Percentiles rank a stretch among this genome's conserved stretches.
These are phyloP conservation scores for Ascoidea asiatica DNA, from an alignment of 805 yeast genomes.

Conservation along the genomic window DNA sequence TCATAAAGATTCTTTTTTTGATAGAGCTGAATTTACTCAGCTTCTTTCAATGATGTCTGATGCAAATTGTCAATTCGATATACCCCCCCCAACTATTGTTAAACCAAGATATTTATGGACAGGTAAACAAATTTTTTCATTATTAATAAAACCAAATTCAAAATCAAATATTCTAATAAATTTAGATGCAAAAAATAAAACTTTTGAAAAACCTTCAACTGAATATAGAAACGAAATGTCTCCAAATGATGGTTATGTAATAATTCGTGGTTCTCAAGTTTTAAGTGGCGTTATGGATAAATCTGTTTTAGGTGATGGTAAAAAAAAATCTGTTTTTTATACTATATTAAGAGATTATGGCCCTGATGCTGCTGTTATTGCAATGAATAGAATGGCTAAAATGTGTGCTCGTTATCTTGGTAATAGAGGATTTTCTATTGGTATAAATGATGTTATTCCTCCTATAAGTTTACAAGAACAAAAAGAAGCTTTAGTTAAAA, in stretches of 20 bases:
- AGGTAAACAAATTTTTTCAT: slow-evolving; percentile 88
- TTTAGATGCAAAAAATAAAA: slow-evolving; percentile 88
- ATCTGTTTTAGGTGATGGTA: slow-evolving; percentile 93
- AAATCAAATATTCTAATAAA: slow-evolving; percentile 72
- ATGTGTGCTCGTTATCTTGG: slow-evolving; percentile 92
- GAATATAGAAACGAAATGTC: slow-evolving; percentile 78
- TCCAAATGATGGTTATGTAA: slow-evolving; percentile 89
- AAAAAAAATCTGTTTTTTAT: slow-evolving; percentile 91
- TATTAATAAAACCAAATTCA: slow-evolving; percentile 74
- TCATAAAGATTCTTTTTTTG: slow-evolving; percentile 86
- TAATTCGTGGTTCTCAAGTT: slow-evolving; percentile 81
- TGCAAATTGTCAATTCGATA: slow-evolving; percentile 72
- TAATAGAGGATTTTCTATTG: slow-evolving; percentile 92
- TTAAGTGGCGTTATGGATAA: slow-evolving; percentile 96
- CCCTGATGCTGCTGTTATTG: slow-evolving; percentile 87
- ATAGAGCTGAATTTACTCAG: slow-evolving; percentile 74
- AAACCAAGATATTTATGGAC: slow-evolving; percentile 93
- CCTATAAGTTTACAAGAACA: slow-evolving; percentile 58
- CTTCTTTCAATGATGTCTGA: slow-evolving; percentile 92
- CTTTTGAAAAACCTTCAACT: slow-evolving; percentile 61
- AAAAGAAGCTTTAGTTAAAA: slow-evolving; percentile 82
- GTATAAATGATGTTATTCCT: slow-evolving; percentile 95
- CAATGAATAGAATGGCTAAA: slow-evolving; percentile 99
- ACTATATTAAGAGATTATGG: slow-evolving; percentile 93
- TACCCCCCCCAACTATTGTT: slow-evolving; percentile 90